Base-by-base conservation (phyloP, 2,329 filamentous ascomycete species). In the Hirsutella rhossiliensis region DNA sequence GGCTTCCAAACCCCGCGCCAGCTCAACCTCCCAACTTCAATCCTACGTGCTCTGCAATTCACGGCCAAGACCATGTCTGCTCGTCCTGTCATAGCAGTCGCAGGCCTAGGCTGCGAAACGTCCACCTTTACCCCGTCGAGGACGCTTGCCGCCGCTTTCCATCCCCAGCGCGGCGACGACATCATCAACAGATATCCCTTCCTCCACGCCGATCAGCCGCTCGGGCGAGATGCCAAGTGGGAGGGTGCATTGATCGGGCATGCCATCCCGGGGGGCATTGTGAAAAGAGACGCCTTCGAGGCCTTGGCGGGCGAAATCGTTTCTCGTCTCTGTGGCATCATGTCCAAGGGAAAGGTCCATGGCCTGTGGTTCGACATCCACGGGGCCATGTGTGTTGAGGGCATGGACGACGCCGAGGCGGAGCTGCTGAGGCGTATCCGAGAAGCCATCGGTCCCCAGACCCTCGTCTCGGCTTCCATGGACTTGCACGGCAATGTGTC, bases 341-440 rank as follows among this genome's bases (percentile, higher is more conserved):
- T 59, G 0, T 50, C 54, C 0, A 53, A 53, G 18, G 47, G 51
- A 9, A 49, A 50, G 0, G 45, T 75, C 2, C 65, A 75, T 42
- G 72, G 72, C 2, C 52, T 76, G 8, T 76, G 71, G 71, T 71
- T 72, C 44, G 72, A 75, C 47, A 75, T 76, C 28, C 72, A 76
- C 48, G 72, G 72, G 13, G 72, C 72, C 4, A 75, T 76, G 71
- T 70, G 66, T 38, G 72, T 75, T 1, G 67, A 73, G 31, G 69
- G 58, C 0, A 43, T 74, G 5, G 64, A 69, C 32, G 72, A 76
- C 49, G 56, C 55, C 1, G 72, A 76, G 46, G 63, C 60, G 2
- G 66, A 72, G 43, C 63, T 75, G 27, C 57, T 75, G 18, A 53
- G 55, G 12, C 66, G 69, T 0, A 63, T 73, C 12, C 61, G 72